Base-by-base conservation (phyloP, 192 early-diverging fungal genomes). In the Coemansia sp. region DNA sequence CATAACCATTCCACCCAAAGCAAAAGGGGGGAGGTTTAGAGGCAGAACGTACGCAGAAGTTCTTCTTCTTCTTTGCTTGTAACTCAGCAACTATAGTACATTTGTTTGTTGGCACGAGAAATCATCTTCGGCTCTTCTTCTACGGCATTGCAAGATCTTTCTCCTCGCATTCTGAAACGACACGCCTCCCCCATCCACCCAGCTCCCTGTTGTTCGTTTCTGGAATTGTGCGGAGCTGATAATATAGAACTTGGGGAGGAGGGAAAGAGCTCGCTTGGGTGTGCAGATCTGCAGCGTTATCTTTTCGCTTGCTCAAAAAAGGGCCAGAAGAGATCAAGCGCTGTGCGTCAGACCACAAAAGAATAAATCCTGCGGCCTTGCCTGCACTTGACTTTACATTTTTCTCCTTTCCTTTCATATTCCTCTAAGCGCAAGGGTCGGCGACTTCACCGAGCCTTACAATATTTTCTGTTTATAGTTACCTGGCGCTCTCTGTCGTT, bases 81-180 rank as follows among this genome's bases (percentile, higher is more conserved):
- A 44, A 14, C 38, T 1, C 38, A 44, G 38, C 38, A 44, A 16
- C 38, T 44, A 44, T 44, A 44, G 38, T 44, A 44, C 38, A 16
- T 44, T 44, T 44, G 16, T 44, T 44, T 44, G 38, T 44, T 44
- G 14, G 38, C 38, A 44, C 7, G 10, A 16, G 9, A 44, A 44
- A 44, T 14, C 14, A 16, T 44, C 14, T 44, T 44, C 14, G 38
- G 12, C 14, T 44, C 14, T 44, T 16, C 14, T 44, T 16, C 16
- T 14, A 16, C 38, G 38, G 38, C 38, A 44, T 14, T 44, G 38
- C 38, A 44, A 44, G 38, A 14, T 44, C 38, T 44, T 44, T 44
- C 38, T 44, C 38, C 38, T 44, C 38, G 38, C 38, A 44, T 44
- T 44, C 38, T 44, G 38, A 44, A 44, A 44, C 38, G 38, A 44